A percentile compares a stretch with the other conserved stretches of the same genome.
Evolutionary conservation across 164 flowering plant genomes (phyloP).

Genomic region (Nelumbo lutea): DNA sequence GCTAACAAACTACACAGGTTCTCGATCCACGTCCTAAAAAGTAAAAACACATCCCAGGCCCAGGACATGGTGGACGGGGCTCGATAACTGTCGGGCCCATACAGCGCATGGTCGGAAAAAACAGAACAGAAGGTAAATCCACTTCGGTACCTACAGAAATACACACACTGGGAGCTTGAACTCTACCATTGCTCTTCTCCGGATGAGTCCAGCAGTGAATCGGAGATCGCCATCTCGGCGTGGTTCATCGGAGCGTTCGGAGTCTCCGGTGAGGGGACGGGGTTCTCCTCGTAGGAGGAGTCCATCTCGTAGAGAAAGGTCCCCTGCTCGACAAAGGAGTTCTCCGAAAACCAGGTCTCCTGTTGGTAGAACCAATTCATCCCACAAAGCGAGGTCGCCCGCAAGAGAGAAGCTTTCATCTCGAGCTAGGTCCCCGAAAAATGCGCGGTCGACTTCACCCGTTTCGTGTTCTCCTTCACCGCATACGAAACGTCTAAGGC

Average conservation of each 20-base stretch:
- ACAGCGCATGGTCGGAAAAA: too few relatives aligned
- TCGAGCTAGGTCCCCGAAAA: slow-evolving; percentile 28
- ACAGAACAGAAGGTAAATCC: too few relatives aligned
- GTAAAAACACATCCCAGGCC: too few relatives aligned
- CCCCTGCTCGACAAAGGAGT: slow-evolving; percentile 38
- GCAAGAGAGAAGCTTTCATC: slow-evolving; percentile 24
- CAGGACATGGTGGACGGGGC: too few relatives aligned
- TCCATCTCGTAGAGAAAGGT: slow-evolving; percentile 40
- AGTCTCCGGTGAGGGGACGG: slow-evolving; percentile 38
- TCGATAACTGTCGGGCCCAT: too few relatives aligned
- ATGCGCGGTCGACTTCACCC: slow-evolving; percentile 20
- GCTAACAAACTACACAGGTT: too few relatives aligned
- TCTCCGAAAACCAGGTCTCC: slow-evolving; percentile 40
- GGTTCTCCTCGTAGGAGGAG: slow-evolving; percentile 39
- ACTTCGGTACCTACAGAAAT: too few relatives aligned
- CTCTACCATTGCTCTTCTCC: not conserved
- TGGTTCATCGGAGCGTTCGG: slow-evolving; percentile 22
- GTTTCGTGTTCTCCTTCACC: slow-evolving; percentile 51
- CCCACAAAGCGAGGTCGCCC: slow-evolving; percentile 21
- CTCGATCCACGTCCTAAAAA: too few relatives aligned
- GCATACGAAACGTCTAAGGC: slow-evolving; percentile 37
- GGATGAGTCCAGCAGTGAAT: slow-evolving; percentile 25
- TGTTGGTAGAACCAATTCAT: slow-evolving; percentile 15
- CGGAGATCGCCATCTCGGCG: slow-evolving; percentile 19
- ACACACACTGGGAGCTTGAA: too few relatives aligned